A percentile compares a stretch with the other conserved stretches of the same genome.
Evolutionary conservation across 768 basidiomycete species (phyloP).

Genomic region (Macrolepiota fuliginosa): DNA sequence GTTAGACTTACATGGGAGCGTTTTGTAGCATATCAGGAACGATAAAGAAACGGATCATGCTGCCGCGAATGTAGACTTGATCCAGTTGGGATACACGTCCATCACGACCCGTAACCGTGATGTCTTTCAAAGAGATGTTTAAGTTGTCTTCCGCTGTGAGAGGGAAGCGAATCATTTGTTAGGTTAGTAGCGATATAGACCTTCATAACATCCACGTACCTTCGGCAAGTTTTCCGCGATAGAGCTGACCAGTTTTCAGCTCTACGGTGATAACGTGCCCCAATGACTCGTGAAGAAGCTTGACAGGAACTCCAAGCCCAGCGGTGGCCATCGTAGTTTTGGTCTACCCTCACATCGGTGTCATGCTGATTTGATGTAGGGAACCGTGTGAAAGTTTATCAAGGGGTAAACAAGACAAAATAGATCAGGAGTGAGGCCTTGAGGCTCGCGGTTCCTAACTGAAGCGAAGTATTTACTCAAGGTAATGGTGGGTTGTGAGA

Average conservation of each 20-base stretch:
- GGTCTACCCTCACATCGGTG: not conserved
- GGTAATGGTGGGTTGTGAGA: not conserved
- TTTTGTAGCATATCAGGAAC: constrained; percentile 99
- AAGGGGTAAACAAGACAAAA: not conserved
- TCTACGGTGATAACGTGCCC: constrained; percentile 98
- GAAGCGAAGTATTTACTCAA: no score
- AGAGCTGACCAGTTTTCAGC: constrained; percentile 95
- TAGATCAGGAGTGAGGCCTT: not conserved
- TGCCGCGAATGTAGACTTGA: constrained; percentile 98
- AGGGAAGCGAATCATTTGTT: not conserved
- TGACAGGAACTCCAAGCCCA: constrained; percentile 92
- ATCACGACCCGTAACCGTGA: constrained; percentile 97
- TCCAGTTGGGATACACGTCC: constrained; percentile 98
- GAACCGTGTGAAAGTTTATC: not conserved
- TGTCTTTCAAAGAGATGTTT: constrained; percentile 94
- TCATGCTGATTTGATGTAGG: not conserved
- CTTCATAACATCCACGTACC: constrained; percentile 47
- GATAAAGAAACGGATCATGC: constrained; percentile 98
- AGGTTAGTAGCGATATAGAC: not conserved
- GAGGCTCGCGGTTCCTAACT: no score
- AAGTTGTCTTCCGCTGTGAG: constrained; percentile 94
- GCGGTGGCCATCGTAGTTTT: constrained; percentile 44
- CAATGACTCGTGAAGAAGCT: constrained; percentile 93
- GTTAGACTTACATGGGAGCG: constrained; percentile 79
- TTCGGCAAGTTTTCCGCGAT: constrained; percentile 96